phyloP scores from a whole-genome alignment of 768 basidiomycete species.

The Lactarius akahatsu region DNA sequence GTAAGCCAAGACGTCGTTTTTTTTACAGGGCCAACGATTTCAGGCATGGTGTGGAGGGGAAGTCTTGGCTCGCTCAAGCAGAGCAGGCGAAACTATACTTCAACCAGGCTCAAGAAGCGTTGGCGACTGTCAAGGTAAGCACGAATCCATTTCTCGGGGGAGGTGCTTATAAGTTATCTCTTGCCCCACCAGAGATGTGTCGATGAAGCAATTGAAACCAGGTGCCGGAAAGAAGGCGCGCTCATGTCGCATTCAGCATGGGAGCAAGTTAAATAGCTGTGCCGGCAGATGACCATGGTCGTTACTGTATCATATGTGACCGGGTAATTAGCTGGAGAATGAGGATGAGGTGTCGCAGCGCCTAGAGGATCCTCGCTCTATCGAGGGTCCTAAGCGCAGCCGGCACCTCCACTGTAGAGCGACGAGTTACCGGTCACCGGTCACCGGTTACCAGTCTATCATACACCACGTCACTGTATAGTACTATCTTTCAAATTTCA shows the following conservation, averaged over 20 bases:
- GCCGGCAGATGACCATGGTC: background rate
- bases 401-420: too few species aligned
- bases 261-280: background rate
- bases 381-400: too few species aligned
- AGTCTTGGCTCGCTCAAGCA: background rate
- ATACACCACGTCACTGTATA: too few species aligned
- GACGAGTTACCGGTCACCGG: too few species aligned
- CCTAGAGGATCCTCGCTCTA: too few species aligned
- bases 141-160: background rate
- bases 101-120: slow-evolving; percentile 3
- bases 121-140: slow-evolving; percentile 12
- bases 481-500: too few species aligned
- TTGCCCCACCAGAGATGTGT: background rate
- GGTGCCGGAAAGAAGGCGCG: background rate
- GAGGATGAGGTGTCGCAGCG: too few species aligned
- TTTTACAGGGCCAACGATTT: slow-evolving; percentile 6
- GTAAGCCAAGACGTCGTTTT: background rate
- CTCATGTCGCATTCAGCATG: background rate
- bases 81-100: slow-evolving; percentile 12
- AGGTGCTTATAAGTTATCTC: background rate
- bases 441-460: too few species aligned
- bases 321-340: too few species aligned
- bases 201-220: background rate
- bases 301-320: too few species aligned
- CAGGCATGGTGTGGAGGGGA: slow-evolving; percentile 2